These are phyloP conservation scores for Yamadazyma takamatsuzukensis DNA, from an alignment of 805 yeast species.

Conservation along the genomic window DNA sequence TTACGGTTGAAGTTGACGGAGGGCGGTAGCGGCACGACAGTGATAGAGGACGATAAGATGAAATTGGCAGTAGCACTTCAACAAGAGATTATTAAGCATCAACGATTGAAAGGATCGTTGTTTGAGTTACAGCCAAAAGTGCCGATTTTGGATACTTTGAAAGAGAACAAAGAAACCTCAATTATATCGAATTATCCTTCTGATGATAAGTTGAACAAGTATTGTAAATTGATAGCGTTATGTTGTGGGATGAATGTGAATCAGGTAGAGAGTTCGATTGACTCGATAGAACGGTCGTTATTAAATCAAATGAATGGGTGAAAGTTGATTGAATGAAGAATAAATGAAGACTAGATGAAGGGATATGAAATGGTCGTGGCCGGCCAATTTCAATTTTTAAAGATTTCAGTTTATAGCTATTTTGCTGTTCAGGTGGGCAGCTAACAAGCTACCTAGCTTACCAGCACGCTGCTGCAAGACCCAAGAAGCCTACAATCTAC, in stretches of 20 bases:
- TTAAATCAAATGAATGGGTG: too few relatives aligned
- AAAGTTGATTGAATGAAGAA: too few relatives aligned
- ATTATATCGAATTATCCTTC: constrained; percentile 22
- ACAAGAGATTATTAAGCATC: constrained; percentile 18
- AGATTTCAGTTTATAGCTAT: too few relatives aligned
- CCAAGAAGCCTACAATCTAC: too few relatives aligned
- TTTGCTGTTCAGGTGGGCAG: too few relatives aligned
- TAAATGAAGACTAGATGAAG: too few relatives aligned
- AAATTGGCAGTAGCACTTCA: constrained; percentile 25
- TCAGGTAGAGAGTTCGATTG: constrained; percentile 41
- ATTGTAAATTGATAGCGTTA: constrained; percentile 36
- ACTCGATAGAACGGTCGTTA: constrained; percentile 39
- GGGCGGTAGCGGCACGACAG: constrained; percentile 2
- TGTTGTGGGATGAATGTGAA: constrained; percentile 41
- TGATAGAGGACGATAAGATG: constrained; percentile 11
- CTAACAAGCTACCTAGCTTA: too few relatives aligned
- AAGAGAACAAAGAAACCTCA: constrained; percentile 12
- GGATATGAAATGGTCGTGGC: too few relatives aligned
- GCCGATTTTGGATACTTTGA: constrained; percentile 11
- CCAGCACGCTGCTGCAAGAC: too few relatives aligned
- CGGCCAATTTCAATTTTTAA: too few relatives aligned
- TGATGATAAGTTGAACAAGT: constrained; percentile 34
- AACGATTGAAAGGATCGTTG: constrained; percentile 3
- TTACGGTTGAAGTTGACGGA: not conserved
- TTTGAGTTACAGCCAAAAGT: constrained; percentile 9